These are phyloP conservation scores for Stemphylium beticola DNA, from an alignment of 2,329 filamentous ascomycete species.

Conservation along the genomic window DNA sequence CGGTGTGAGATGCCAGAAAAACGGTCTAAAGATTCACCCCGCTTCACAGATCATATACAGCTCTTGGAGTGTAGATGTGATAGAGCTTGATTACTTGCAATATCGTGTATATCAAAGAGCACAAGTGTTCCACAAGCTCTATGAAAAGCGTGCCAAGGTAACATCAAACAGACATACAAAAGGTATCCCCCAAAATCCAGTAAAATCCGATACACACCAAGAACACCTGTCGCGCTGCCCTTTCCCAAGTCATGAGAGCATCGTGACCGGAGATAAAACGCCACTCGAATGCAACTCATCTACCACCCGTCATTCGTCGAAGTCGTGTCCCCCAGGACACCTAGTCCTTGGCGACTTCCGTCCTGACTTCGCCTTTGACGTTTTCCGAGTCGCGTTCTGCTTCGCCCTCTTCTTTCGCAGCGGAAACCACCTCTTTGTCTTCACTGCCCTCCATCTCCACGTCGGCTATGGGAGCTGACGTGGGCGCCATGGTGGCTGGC, in stretches of 20 bases:
- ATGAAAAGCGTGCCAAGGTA: not conserved
- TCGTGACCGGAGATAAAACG: constrained; percentile 16
- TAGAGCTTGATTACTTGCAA: not conserved
- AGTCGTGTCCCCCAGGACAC: not conserved
- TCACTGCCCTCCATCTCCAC: constrained; percentile 41
- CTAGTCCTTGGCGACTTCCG: constrained; percentile 37
- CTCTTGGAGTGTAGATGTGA: not conserved
- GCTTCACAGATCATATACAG: no score
- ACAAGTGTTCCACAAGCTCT: no score
- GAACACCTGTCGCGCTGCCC: constrained; percentile 21
- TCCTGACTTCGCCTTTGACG: constrained; percentile 39
- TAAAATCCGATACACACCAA: constrained; percentile 15
- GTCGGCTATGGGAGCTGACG: constrained; percentile 30
- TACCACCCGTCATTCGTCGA: not conserved
- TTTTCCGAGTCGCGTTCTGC: constrained; percentile 38
- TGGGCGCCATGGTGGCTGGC: constrained; percentile 21
- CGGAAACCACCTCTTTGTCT: constrained; percentile 24
- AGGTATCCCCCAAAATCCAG: constrained; percentile 21
- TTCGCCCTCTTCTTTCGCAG: constrained; percentile 35
- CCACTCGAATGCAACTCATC: constrained; percentile 13
- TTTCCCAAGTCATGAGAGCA: constrained; percentile 4
- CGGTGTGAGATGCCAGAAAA: no score
- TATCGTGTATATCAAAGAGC: not conserved
- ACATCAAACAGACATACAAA: constrained; percentile 11
- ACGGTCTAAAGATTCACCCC: no score